phyloP scores from a whole-genome alignment of 2,329 filamentous ascomycete genomes.

The Helotiales sp. region DNA sequence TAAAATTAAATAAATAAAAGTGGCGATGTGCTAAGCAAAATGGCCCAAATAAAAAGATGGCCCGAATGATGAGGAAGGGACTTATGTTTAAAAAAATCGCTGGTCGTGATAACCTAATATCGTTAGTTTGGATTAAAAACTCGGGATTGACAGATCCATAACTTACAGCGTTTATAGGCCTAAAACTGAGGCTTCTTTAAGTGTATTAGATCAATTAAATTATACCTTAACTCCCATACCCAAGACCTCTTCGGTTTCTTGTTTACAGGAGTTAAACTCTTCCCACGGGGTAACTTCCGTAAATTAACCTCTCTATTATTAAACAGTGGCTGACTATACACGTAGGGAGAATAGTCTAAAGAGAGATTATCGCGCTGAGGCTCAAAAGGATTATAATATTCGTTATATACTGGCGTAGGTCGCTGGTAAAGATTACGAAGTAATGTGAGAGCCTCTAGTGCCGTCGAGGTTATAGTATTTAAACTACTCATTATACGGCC shows the following conservation, averaged over 20 bases:
- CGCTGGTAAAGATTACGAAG: neutral
- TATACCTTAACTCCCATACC: neutral
- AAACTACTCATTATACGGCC: neutral
- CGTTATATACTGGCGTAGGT: neutral
- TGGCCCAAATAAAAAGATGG: too few species aligned
- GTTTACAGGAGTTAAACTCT: neutral
- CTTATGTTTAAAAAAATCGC: too few species aligned
- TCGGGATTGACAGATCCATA: neutral
- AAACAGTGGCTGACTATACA: neutral
- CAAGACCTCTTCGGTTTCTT: neutral
- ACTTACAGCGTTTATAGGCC: too few species aligned
- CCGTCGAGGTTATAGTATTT: neutral
- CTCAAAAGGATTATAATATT: neutral
- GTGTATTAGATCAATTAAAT: neutral
- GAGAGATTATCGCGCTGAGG: neutral
- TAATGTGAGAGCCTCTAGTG: neutral
- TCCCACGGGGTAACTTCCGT: neutral
- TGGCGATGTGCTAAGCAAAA: too few species aligned
- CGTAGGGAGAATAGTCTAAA: neutral
- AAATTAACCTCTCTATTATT: neutral
- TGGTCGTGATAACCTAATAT: neutral
- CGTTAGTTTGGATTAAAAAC: too few species aligned
- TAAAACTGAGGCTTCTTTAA: neutral
- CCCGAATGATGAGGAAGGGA: too few species aligned
- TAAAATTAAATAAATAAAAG: too few species aligned